These are phyloP conservation scores for Niveomyces coronatus DNA, from an alignment of 2,329 filamentous ascomycete genomes.

Conservation along the genomic window DNA sequence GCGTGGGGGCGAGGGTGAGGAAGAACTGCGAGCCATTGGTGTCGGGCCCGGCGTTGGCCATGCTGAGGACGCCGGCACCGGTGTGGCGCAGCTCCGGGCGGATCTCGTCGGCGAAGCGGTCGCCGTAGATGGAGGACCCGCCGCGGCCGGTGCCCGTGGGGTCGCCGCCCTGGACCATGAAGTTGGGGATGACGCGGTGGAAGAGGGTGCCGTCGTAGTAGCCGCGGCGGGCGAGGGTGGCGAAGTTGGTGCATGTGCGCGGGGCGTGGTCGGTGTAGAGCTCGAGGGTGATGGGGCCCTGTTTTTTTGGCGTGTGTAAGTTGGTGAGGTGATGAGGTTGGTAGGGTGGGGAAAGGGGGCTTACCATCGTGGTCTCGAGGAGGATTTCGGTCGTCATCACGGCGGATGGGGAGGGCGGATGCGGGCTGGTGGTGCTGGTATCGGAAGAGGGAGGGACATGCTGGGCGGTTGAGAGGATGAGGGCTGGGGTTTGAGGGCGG, in stretches of 20 bases:
- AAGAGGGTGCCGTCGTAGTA: slow-evolving; percentile 85
- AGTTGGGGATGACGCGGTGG: slow-evolving; percentile 90
- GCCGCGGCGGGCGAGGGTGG: slow-evolving; percentile 64
- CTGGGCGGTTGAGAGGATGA: no score
- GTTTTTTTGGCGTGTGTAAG: slow-evolving; percentile 5
- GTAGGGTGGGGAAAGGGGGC: slow-evolving; percentile 9
- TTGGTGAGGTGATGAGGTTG: background rate
- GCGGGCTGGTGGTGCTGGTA: no score
- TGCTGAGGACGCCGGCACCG: slow-evolving; percentile 84
- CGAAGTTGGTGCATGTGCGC: slow-evolving; percentile 81
- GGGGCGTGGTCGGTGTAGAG: slow-evolving; percentile 86
- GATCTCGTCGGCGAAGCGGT: slow-evolving; percentile 93
- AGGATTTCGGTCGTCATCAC: slow-evolving; percentile 75
- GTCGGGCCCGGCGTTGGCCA: slow-evolving; percentile 90
- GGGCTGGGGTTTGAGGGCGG: no score
- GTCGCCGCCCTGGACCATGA: slow-evolving; percentile 95
- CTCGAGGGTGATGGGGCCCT: slow-evolving; percentile 80
- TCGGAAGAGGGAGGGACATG: no score
- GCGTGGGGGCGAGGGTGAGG: slow-evolving; percentile 84
- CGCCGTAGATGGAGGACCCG: slow-evolving; percentile 81
- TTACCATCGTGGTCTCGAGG: slow-evolving; percentile 79
- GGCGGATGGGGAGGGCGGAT: no score
- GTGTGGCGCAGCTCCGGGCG: slow-evolving; percentile 71
- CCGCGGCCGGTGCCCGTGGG: slow-evolving; percentile 89
- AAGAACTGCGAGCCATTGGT: slow-evolving; percentile 97